These are phyloP conservation scores for Globisporangium splendens DNA, from an alignment of 352 stramenopile genomes.

Conservation along the genomic window DNA sequence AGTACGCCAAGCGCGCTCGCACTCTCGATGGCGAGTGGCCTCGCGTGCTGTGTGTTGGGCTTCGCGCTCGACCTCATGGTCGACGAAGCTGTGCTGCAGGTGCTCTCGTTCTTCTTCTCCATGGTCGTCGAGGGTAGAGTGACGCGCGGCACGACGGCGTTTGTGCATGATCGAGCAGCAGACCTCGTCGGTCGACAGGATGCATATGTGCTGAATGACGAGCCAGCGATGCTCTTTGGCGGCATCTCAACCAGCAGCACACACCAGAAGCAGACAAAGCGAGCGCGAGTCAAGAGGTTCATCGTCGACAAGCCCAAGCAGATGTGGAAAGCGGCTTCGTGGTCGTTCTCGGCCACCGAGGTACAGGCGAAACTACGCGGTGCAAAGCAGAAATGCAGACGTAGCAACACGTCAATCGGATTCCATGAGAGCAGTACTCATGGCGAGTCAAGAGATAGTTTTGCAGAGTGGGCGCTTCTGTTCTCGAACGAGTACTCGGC, in stretches of 20 bases:
- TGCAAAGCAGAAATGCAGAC: slow-evolving; percentile 6
- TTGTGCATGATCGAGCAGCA: slow-evolving; percentile 6
- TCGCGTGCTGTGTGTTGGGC: slow-evolving; percentile 24
- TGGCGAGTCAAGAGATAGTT: neutral
- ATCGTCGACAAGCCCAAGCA: slow-evolving; percentile 1
- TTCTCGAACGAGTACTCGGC: neutral
- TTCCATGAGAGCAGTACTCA: neutral
- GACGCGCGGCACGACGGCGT: slow-evolving; percentile 6
- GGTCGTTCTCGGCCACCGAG: slow-evolving; percentile 13
- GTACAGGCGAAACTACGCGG: slow-evolving; percentile 12
- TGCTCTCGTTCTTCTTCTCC: slow-evolving; percentile 20
- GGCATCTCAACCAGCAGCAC: neutral
- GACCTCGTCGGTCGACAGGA: slow-evolving; percentile 15
- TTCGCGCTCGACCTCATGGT: slow-evolving; percentile 24
- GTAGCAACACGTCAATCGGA: neutral
- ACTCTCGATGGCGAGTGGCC: slow-evolving; percentile 19
- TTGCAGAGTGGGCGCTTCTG: slow-evolving; percentile 10
- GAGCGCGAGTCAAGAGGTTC: neutral
- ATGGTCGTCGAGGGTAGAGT: slow-evolving; percentile 13
- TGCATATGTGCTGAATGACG: slow-evolving; percentile 9
- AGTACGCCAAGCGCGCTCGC: slow-evolving; percentile 21
- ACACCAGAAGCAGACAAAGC: neutral
- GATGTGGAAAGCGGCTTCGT: slow-evolving; percentile 16
- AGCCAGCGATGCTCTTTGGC: slow-evolving; percentile 1
- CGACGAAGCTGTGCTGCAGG: slow-evolving; percentile 21